Base-by-base conservation (phyloP, 352 stramenopile species). In the Globisporangium heterothallicum region DNA sequence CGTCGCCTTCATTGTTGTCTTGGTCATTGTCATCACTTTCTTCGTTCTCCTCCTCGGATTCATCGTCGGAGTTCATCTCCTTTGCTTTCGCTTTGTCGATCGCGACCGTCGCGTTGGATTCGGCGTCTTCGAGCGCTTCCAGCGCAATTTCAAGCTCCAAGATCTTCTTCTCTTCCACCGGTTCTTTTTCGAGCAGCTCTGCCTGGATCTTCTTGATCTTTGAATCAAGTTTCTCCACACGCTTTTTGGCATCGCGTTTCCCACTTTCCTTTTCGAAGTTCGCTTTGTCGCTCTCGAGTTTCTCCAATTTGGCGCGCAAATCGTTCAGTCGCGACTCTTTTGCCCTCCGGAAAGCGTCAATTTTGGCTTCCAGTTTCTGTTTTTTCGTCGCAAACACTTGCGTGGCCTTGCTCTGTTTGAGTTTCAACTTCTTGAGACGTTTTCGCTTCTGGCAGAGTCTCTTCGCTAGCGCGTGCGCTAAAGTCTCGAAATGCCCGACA, bases 401-500 rank as follows among this genome's bases (percentile, higher is more conserved):
- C 12, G 57, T 61, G 1, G 61, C 40, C 42, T 76, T 74, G 12
- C 63, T 56, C 24, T 74, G 57, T 25, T 63, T 63, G 2, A 58
- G 26, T 4, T 66, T 53, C 4, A 88, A 40, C 48, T 76, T 78
- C n/a, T 63, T 61, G 13, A 84, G 54, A 6, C 66, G 64, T 30
- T 72, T 70, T 30, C 66, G 70, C 19, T 67, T 64, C 14, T 59
- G 38, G 24, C 53, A 61, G 12, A 71, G 60, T 27, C 49, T 45
- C 49, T 63, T 72, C 30, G 44, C 72, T 16, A 57, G 51, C 22
- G 61, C 58, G 42, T 58, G 53, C 13, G 57, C 66, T 19, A 71
- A 61, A 27, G 53, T 64, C 45, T 86, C 78, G 45, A 88, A 85
- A 38, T 84, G 71, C 7, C 30, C 63, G 8, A 84, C 51, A 0